These are phyloP conservation scores for Eucalyptus marginata DNA, from an alignment of 345 rosid species.

Conservation along the genomic window DNA sequence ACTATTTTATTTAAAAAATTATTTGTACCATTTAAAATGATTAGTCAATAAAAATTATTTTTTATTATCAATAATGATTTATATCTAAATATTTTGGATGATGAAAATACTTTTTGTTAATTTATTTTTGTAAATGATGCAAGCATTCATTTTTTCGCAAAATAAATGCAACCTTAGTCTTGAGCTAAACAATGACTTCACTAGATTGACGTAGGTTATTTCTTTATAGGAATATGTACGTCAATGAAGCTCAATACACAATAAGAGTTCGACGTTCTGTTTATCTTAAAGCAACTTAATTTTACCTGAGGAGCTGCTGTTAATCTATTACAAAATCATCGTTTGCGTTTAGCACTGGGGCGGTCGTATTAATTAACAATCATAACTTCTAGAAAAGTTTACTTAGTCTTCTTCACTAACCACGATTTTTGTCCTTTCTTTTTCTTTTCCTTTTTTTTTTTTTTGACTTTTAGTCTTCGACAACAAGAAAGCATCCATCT, in stretches of 20 bases:
- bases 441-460: neutral
- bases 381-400: neutral
- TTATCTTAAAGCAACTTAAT: neutral
- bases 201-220: neutral
- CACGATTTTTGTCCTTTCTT: neutral
- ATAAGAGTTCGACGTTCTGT: neutral
- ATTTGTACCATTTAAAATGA: too few relatives aligned
- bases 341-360: neutral
- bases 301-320: neutral
- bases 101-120: neutral
- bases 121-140: too few relatives aligned
- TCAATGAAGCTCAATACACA: neutral
- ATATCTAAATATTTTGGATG: rapidly evolving
- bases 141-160: neutral
- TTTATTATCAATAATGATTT: too few relatives aligned
- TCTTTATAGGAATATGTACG: neutral
- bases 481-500: neutral
- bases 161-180: too few relatives aligned
- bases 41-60: too few relatives aligned
- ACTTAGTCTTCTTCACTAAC: neutral
- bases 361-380: neutral
- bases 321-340: neutral
- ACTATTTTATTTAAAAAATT: too few relatives aligned
- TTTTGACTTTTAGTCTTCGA: neutral
- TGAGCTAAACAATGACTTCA: neutral